Percentiles rank a stretch among this genome's conserved stretches.
Evolutionary conservation across 805 yeast genomes (phyloP).

Genomic region (Debaryomyces hansenii): DNA sequence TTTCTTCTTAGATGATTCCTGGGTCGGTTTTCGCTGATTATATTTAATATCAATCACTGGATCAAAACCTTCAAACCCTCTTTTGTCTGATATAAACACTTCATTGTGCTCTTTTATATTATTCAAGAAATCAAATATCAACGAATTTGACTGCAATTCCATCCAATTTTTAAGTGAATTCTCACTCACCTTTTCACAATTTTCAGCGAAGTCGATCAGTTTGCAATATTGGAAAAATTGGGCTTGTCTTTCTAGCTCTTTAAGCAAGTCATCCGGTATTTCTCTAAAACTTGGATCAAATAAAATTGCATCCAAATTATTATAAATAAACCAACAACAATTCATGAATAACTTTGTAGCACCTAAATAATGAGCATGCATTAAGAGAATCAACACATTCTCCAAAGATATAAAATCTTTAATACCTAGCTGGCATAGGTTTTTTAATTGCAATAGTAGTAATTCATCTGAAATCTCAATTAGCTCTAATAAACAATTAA

Average conservation of each 20-base stretch:
- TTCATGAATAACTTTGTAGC: conserved; percentile 58
- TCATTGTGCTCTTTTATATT: conserved; percentile 24
- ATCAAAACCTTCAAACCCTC: conserved; percentile 32
- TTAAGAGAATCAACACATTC: conserved; percentile 57
- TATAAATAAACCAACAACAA: conserved; percentile 67
- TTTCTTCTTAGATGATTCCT: background rate
- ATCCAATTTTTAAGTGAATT: conserved; percentile 17
- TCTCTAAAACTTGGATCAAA: conserved; percentile 40
- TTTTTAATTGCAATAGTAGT: conserved; percentile 56
- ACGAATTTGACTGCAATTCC: conserved; percentile 14
- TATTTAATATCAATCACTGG: conserved; percentile 35
- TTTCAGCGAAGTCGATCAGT: conserved; percentile 16
- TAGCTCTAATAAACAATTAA: conserved; percentile 56
- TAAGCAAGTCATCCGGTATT: conserved; percentile 24
- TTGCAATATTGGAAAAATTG: conserved; percentile 29
- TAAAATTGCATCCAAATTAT: conserved; percentile 62
- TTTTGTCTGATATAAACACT: conserved; percentile 32
- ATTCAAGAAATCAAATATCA: conserved; percentile 21
- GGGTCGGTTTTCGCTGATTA: conserved; percentile 7
- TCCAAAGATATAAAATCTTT: conserved; percentile 57
- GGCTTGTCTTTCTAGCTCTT: conserved; percentile 27
- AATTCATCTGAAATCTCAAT: conserved; percentile 65
- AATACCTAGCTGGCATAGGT: conserved; percentile 59
- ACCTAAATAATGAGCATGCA: conserved; percentile 50
- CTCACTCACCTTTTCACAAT: conserved; percentile 15